phyloP scores from a whole-genome alignment of 805 yeast species.

The Candida tammaniensis region DNA sequence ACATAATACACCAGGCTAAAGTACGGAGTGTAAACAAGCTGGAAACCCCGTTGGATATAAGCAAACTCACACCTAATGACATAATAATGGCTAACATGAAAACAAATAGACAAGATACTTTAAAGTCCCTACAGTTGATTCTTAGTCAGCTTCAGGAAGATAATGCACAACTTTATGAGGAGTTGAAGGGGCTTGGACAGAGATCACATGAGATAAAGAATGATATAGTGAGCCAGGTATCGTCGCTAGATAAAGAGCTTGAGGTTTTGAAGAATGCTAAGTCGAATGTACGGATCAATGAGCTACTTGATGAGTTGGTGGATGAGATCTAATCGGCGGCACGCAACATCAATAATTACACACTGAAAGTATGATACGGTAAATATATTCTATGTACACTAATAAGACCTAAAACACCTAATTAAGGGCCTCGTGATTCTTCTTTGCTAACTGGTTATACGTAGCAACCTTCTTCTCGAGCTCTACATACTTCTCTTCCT shows the following conservation, averaged over 20 bases:
- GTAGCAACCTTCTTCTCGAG: constrained; percentile 40
- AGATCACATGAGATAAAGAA: constrained; percentile 20
- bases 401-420: constrained; percentile 1
- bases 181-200: constrained; percentile 19
- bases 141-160: constrained; percentile 36
- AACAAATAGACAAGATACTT: constrained; percentile 18
- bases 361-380: not conserved
- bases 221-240: constrained; percentile 21
- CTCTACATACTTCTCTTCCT: constrained; percentile 25
- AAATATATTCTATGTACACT: not conserved
- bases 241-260: constrained; percentile 19
- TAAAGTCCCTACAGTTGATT: constrained; percentile 30
- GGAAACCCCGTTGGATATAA: constrained; percentile 23
- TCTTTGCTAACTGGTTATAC: constrained; percentile 37
- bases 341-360: not conserved
- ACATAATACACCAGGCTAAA: constrained; percentile 42
- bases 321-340: constrained; percentile 10
- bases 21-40: constrained; percentile 18
- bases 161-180: constrained; percentile 25
- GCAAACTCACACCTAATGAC: constrained; percentile 27
- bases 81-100: constrained; percentile 30
- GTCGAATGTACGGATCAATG: constrained; percentile 21
- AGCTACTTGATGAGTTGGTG: constrained; percentile 18
- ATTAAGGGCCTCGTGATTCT: constrained; percentile 23
- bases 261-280: constrained; percentile 17